Evolutionary conservation across 352 stramenopile species (phyloP), one percentile per base, ranked within the genome.

Genomic region (Phytophthora crassamura): DNA sequence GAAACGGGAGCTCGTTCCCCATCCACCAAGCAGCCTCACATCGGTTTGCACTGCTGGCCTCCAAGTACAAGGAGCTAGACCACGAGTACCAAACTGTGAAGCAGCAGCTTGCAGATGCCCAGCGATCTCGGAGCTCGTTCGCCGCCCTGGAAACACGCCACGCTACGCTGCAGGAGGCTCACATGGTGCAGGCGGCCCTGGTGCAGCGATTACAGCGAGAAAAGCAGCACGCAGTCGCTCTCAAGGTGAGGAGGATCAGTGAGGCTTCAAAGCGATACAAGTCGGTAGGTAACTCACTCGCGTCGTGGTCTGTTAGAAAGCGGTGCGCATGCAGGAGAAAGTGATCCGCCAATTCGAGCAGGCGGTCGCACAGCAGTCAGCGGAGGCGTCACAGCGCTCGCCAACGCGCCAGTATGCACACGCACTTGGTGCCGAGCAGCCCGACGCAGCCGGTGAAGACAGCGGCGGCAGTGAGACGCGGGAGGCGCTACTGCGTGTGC

Each of bases 261-360:
- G 25, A 15, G 9, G 28, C 7, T 6, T 25, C 33, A 9, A 55
- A 34, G 18, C 49, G 4, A 1, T 18, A 28, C 8, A 36, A 15
- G 9, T 30, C 10, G 11, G 11, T 45, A 39, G 14, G 54, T 28
- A 25, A 47, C 57, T 67, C 57, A 67, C 56, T 38, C 8, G 14
- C 4, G n/a, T 18, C 35, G 18, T 63, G 40, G 9, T 22, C 59
- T 67, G 35, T 25, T 58, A 94, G 85, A 73, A 84, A 70, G 80
- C 83, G 5, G 75, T 95, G 11, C 78, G 72, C 0, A 76, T 92
- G 52, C 87, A 95, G 57, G 87, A 95, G 51, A 82, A 78, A 28
- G 87, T 95, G n/a, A 92, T 94, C 32, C 69, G 59, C 15, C 86
- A 91, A 64, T 86, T 95, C 22, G 86, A 95, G 59, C 75, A 82